Conservation (phyloP, 2,329 filamentous ascomycete species). For the Aspergillus sp. region DNA sequence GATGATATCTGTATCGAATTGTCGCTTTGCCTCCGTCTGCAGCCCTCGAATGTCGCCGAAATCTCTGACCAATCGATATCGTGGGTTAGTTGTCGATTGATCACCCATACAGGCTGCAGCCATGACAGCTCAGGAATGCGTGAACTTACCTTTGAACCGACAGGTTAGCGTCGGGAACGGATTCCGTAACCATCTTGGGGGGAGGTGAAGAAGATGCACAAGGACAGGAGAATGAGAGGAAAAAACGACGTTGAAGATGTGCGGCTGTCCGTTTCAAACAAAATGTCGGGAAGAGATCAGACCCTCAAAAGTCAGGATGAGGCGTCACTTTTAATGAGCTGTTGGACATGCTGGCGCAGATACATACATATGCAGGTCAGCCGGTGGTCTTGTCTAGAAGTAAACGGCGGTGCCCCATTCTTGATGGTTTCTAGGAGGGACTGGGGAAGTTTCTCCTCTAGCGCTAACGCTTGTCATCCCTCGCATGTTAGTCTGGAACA, state of each 20-base stretch:
- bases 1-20: conserved; percentile 24
- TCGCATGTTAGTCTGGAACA: conserved; percentile 19
- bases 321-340: conserved; percentile 30
- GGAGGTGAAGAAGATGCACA: neutral
- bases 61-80: conserved; percentile 13
- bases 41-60: conserved; percentile 8
- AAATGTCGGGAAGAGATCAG: conserved; percentile 12
- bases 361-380: conserved; percentile 20
- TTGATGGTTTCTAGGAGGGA: conserved; percentile 25
- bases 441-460: conserved; percentile 14
- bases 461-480: conserved; percentile 18
- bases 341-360: conserved; percentile 16
- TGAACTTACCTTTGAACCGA: conserved; percentile 16
- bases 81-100: conserved; percentile 2
- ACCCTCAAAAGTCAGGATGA: conserved; percentile 18
- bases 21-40: conserved; percentile 14
- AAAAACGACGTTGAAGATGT: conserved; percentile 3
- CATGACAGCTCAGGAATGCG: neutral
- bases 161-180: conserved; percentile 12
- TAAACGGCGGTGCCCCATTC: conserved; percentile 24
- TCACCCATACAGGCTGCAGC: neutral
- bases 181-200: conserved; percentile 12
- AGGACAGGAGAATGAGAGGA: neutral
- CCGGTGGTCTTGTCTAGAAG: conserved; percentile 11
- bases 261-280: conserved; percentile 10